Evolutionary conservation across 768 basidiomycete genomes (phyloP).

Genomic region (Suillus hirtellus): DNA sequence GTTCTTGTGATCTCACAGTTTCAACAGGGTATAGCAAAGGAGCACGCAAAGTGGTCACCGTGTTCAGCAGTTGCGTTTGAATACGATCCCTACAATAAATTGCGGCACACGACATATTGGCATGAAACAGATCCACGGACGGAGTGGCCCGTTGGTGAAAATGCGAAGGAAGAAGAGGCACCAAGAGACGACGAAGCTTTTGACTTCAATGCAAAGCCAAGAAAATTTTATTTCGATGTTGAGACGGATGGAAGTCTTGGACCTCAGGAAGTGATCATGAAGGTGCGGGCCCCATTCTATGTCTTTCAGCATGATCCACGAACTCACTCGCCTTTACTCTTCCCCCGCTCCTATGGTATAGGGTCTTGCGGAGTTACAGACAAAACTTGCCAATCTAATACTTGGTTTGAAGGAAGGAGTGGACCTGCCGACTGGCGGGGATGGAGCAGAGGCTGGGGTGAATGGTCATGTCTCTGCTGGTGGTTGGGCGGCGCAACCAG

Average conservation of each 20-base stretch:
- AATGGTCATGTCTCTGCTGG: constrained; percentile 18
- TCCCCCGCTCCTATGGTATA: constrained; percentile 27
- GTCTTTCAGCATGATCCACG: not conserved
- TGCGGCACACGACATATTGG: constrained; percentile 96
- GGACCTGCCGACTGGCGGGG: constrained; percentile 46
- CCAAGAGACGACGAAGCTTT: constrained; percentile 81
- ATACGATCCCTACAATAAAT: constrained; percentile 97
- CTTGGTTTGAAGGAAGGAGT: constrained; percentile 70
- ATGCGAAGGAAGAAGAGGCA: constrained; percentile 81
- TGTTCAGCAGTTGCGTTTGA: constrained; percentile 94
- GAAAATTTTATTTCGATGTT: constrained; percentile 91
- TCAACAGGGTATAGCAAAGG: constrained; percentile 91
- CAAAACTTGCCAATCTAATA: constrained; percentile 78
- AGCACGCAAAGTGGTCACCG: constrained; percentile 99
- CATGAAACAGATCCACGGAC: constrained; percentile 75
- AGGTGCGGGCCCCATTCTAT: constrained; percentile 43
- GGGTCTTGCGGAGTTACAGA: constrained; percentile 79
- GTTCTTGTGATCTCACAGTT: constrained; percentile 4
- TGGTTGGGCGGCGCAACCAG: constrained; percentile 24
- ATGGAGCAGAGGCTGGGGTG: constrained; percentile 17
- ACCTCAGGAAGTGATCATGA: constrained; percentile 88
- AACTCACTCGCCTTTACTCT: not conserved
- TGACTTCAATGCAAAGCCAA: constrained; percentile 85
- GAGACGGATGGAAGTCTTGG: constrained; percentile 91
- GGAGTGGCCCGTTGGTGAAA: constrained; percentile 93